Base-by-base conservation (phyloP, 768 basidiomycete species). In the Asterophora lycoperdoides region DNA sequence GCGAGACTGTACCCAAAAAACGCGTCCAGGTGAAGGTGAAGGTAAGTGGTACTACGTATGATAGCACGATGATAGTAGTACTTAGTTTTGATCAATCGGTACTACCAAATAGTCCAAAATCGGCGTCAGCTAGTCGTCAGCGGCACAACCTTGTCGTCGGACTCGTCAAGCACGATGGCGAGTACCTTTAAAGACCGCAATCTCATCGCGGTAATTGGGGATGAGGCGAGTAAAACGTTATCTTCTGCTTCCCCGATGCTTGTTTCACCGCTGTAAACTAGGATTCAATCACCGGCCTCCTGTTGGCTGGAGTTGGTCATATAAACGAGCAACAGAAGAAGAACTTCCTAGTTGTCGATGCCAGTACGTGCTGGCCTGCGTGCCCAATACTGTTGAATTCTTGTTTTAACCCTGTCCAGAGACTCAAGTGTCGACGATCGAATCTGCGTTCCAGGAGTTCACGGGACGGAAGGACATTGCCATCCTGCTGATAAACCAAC, bases 401-500 rank as follows among this genome's bases (percentile, higher is more conserved):
- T 17, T 39, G 4, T 41, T 32, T 20, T 44, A 5, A 48, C 35
- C 44, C n/a, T 15, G 10, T 23, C 13, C 49, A 97, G 95, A 95
- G 68, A 99, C 96, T 2, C 87, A 91, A 63, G 78, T 90, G 38
- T 85, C 90, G 3, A 80, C 82, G 4, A 94, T 99, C 56, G 96
- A 99, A 67, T 78, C 83, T 19, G 80, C 90, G 6, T 99, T 99
- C 67, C 83, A 93, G 61, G 93, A 96, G 52, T 97, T 89, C 68
- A 97, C 93, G 2, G 83, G 92, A 65, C 83, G 96, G 51, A 87
- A 86, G 62, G 96, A 99, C 62, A 85, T 98, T 45, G 96, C 94
- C 37, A 97, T 99, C 56, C 72, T 99, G 11, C 76, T 99, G 58
- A 97, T 99, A 62, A 99, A 98, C 75, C 96, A 99, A 68, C 93